Percentiles rank a stretch among this genome's conserved stretches.
phyloP scores from a whole-genome alignment of 2,329 filamentous ascomycete species.

The Pochonia chlamydosporia region DNA sequence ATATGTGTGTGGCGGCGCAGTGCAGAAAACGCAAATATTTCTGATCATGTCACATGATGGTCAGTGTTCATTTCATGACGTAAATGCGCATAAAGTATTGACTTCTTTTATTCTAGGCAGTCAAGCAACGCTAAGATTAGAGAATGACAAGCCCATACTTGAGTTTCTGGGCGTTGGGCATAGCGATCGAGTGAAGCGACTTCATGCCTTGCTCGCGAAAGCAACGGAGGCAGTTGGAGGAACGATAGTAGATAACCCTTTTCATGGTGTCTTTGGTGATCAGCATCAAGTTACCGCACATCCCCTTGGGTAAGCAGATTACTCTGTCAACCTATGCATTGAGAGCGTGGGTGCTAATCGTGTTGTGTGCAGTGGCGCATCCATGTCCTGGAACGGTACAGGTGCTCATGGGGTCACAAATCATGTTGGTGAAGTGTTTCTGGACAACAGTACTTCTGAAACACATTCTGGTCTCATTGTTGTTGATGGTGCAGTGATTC shows the following conservation, averaged over 20 bases:
- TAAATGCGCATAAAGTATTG: neutral
- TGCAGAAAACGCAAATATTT: constrained; percentile 57
- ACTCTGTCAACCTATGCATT: no score
- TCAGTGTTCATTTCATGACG: constrained; percentile 16
- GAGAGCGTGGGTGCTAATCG: no score
- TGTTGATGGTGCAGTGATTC: constrained; percentile 56
- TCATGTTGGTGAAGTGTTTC: constrained; percentile 55
- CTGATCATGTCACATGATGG: constrained; percentile 63
- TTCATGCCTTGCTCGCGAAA: constrained; percentile 46
- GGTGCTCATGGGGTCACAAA: constrained; percentile 53
- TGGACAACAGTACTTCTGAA: constrained; percentile 39
- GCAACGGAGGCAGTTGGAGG: constrained; percentile 55
- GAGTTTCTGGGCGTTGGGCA: constrained; percentile 54
- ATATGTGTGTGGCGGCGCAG: constrained; percentile 47
- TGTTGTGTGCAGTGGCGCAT: constrained; percentile 51
- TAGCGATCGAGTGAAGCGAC: constrained; percentile 45
- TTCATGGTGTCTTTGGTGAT: constrained; percentile 47
- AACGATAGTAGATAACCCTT: constrained; percentile 53
- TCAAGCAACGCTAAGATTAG: constrained; percentile 53
- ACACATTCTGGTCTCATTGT: constrained; percentile 54
- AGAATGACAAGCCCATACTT: constrained; percentile 53
- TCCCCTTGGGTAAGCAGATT: constrained; percentile 42
- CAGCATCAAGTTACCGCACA: constrained; percentile 57
- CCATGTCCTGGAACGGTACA: constrained; percentile 55
- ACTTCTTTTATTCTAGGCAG: constrained; percentile 31